These are phyloP conservation scores for Suhomyces prunicola DNA, from an alignment of 805 yeast genomes.

Conservation along the genomic window DNA sequence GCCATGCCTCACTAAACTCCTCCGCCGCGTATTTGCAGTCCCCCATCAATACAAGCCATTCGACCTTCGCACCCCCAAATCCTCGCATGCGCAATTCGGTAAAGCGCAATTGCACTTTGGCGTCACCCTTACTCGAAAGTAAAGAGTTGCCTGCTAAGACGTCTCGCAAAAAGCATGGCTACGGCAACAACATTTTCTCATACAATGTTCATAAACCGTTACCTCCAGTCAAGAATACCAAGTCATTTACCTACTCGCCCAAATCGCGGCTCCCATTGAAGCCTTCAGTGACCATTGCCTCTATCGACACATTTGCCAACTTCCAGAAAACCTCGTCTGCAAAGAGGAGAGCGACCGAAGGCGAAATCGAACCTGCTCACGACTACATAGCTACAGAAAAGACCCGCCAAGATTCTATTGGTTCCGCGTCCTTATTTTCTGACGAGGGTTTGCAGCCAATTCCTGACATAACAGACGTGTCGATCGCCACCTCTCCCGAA, in stretches of 20 bases:
- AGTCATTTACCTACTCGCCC: neutral
- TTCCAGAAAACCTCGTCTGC: constrained; percentile 3
- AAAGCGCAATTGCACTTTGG: constrained; percentile 14
- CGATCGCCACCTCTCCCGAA: neutral
- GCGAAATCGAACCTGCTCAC: neutral
- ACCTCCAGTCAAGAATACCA: neutral
- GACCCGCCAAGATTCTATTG: neutral
- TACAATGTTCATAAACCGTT: constrained; percentile 1
- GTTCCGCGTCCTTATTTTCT: neutral
- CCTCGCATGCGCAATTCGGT: constrained; percentile 6
- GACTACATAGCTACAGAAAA: neutral
- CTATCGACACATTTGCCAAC: constrained; percentile 15
- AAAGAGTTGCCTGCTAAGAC: constrained; percentile 2
- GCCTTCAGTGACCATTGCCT: constrained; percentile 23
- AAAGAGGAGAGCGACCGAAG: neutral
- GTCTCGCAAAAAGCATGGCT: neutral
- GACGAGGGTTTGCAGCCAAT: neutral
- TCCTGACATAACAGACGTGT: neutral
- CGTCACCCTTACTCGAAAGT: constrained; percentile 23
- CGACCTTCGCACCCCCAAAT: neutral
- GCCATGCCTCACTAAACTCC: neutral
- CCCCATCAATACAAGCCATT: neutral
- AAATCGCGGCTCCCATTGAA: constrained; percentile 19
- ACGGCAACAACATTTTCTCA: constrained; percentile 2
- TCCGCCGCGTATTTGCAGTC: constrained; percentile 1